Evolutionary conservation across 177 flowering plant species (phyloP), one percentile per base, ranked within the genome.

Genomic region (Tripterygium wilfordii): DNA sequence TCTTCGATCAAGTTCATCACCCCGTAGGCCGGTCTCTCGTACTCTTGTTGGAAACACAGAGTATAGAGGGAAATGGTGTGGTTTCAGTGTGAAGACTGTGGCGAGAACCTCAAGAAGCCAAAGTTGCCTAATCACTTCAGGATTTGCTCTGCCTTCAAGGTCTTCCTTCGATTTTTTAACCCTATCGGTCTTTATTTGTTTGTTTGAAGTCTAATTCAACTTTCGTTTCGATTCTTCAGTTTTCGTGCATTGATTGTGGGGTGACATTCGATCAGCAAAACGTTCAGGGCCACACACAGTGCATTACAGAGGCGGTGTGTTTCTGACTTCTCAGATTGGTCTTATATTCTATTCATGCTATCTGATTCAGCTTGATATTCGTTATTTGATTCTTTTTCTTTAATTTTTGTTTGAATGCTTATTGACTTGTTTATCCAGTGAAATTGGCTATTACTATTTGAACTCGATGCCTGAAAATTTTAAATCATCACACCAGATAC

Each of bases 1-100:
- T 30, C 12, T 12, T 30, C 7, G 12, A 30, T 30, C 33, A 12
- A 6, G 8, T 7, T 30, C 33, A 30, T 12, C 26, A 20, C 9
- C 29, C 5, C n/a, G n/a, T n/a, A n/a, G n/a, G n/a, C n/a, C n/a
- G n/a, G n/a, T n/a, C 26, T 42, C 29, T 13, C 15, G 14, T 19
- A 3, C 17, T 42, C 29, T 0, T 16, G 4, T 15, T 42, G 33
- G 33, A 30, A 42, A 20, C 10, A 20, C 4, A 36, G 27, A 22
- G 23, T 24, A 35, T 28, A 15, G 37, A 17, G 21, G 42, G 37
- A 48, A 19, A 92, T 92, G 98, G 98, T 92, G 58, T 92, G 98
- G 98, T 92, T 92, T 73, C 98, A 92, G 57, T 88, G 96, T 53
- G 98, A 92, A 56, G 91, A 79, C 44, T 89, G 98, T 30, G 98